Base-by-base conservation (phyloP, 1,284 basidiomycete genomes). In the Apiotrichum montevideense region DNA sequence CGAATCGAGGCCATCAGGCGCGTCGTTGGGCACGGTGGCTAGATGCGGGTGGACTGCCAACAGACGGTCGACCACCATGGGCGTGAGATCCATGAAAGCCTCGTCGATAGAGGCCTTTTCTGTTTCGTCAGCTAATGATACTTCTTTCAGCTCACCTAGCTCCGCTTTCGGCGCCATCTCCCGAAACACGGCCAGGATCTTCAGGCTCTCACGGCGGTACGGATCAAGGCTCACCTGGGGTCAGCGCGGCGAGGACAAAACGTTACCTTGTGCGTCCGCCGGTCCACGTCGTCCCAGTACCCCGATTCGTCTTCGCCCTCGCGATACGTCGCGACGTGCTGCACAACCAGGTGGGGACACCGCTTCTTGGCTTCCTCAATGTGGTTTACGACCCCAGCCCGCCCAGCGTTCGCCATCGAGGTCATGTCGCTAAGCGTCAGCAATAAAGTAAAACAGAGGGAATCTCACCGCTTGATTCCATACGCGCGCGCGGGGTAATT, bases 401-500 rank as follows among this genome's bases (percentile, higher is more conserved):
- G 15, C 14, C 34, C 10, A 10, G 3, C 15, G 29, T 6, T 39
- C 14, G 21, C 29, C 6, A 6, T 37, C 6, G 45, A n/a, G 8
- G 35, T 21, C 35, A 40, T 39, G 53, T 40, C 46, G 45, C 39
- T 14, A 15, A 9, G 44, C n/a, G 13, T 42, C 32, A 35, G 57
- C 9, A 14, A n/a, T 35, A 13, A 42, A 42, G 52, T 29, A 35
- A 29, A 46, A 9, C n/a, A 35, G 9, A 3, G 14, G 10, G 39
- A 14, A 6, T 48, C 66, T 33, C 41, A 70, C 66, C 93, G 79
- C 21, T 88, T 90, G 68, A 98, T 94, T 3, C 87, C 94, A 67
- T 82, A 95, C 68, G 85, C 86, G 56, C 95, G 82, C 0, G 96
- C 95, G 3, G 92, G 87, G 72, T 98, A 98, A 75, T 94, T 96